Base-by-base conservation (phyloP, 2,329 filamentous ascomycete genomes). In the Talaromyces sp. region DNA sequence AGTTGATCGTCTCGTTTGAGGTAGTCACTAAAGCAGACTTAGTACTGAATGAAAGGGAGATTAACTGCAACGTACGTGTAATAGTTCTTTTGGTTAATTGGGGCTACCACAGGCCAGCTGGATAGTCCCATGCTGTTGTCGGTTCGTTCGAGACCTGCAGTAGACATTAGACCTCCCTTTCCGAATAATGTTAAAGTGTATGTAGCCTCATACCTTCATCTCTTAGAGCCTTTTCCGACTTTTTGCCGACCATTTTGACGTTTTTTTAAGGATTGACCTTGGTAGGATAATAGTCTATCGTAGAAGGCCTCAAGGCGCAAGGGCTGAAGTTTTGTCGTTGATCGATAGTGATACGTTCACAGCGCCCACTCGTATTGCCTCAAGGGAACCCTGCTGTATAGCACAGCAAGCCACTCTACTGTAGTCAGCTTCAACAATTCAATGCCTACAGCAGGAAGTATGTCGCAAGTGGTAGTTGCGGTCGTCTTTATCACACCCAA, bases 11-110 rank as follows among this genome's bases (percentile, higher is more conserved):
- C 95, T 73, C 94, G 90, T 82, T 99, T 99, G 80, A 99, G 91
- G 73, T 97, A 99, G 75, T 99, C 95, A 67, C 93, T 97, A 70
- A 25, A 39, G 54, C 11, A 39, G 37, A 8, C 50, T 31, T 31
- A 35, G 35, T 3, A 49, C 35, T 2, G 7, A 45, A 10, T 9
- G 11, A 25, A 11, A 15, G 7, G 22, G 7, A 19, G 17, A 22
- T 22, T 17, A 2, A 9, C 2, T 39, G n/a, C 19, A 27, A 41
- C 88, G 67, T 84, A 95, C 92, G 93, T 97, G 78, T 97, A 97
- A 79, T 99, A 99, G 79, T 99, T 99, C 83, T 99, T 99, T 79
- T 99, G 95, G 77, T 99, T 99, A 80, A 99, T 99, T 73, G 95
- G 92, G 50, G 87, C 85, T 65, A 97, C 89, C 74, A 95, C 90